Percentiles rank a stretch among this genome's conserved stretches.
phyloP scores from a whole-genome alignment of 768 basidiomycete species.

The Pulveroboletus sp. region DNA sequence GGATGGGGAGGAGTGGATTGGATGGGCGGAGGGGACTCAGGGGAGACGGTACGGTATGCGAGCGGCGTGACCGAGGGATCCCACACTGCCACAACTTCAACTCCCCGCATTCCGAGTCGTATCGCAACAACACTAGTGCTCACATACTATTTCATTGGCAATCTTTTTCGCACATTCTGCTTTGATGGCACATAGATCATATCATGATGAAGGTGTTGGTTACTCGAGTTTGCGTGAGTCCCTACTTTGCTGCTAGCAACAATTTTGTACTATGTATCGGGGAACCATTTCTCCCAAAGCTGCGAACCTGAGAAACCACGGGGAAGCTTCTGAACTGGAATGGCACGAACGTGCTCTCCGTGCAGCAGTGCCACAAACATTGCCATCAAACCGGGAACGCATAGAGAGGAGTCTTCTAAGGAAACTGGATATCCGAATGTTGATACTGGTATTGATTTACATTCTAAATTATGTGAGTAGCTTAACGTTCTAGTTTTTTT shows the following conservation, averaged over 20 bases:
- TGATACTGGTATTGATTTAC: conserved; percentile 34
- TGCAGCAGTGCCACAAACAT: background rate
- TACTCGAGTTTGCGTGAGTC: conserved; percentile 21
- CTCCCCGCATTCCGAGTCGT: too few relatives aligned
- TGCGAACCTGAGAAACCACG: conserved; percentile 6
- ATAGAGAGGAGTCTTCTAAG: conserved; percentile 42
- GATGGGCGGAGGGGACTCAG: conserved; percentile 52
- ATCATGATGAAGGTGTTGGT: background rate
- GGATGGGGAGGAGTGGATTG: conserved; percentile 48
- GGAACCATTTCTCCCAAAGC: background rate
- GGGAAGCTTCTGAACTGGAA: background rate
- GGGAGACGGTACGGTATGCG: conserved; percentile 64
- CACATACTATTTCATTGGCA: background rate
- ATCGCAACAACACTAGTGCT: too few relatives aligned
- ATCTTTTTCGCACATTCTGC: background rate
- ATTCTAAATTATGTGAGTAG: conserved; percentile 34
- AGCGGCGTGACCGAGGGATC: conserved; percentile 43
- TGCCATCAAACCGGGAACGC: conserved; percentile 26
- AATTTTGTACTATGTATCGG: background rate
- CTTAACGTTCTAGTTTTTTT: too few relatives aligned
- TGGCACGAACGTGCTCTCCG: background rate
- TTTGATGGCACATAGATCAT: conserved; percentile 9
- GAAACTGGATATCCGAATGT: conserved; percentile 34
- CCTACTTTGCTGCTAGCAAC: background rate
- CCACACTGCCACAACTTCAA: too few relatives aligned